Base-by-base conservation (phyloP, 2,329 filamentous ascomycete genomes). In the Cryphonectria naterciae region DNA sequence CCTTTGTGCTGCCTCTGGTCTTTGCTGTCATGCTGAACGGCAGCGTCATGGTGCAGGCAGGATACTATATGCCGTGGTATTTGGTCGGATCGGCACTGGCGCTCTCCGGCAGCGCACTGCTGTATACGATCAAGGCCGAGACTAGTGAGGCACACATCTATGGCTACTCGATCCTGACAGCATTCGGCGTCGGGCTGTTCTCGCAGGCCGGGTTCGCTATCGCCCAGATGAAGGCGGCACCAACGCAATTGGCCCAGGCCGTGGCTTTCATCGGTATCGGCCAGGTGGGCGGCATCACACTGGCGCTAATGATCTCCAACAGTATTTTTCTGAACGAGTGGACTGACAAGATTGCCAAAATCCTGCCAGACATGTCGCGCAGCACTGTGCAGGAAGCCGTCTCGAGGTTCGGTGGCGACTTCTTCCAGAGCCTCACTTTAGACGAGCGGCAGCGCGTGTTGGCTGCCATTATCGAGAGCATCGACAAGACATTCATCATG, bases 231-330 rank as follows among this genome's bases (percentile, higher is more conserved):
- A 78, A 76, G 15, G 80, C 80, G 10, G 64, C 73, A 1, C 74
- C 77, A 8, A 63, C 73, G 1, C 73, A 78, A 11, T 74, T 80
- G 6, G 70, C 78, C 2, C 69, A 75, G 10, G 77, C 78, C 5
- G 77, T 82, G 39, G 78, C 80, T 8, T 81, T 80, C 74, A 80
- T 82, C 65, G 79, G 77, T 25, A 72, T 78, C 13, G 77, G 75
- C 2, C 80, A 82, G 72, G 74, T 81, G 22, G 71, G 73, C 13
- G 79, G 80, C 46, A 76, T 77, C 32, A 78, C 79, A 11, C 74
- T 82, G 60, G 75, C 76, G 1, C 73, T 81, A 11, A 77, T 77
- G 11, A 80, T 82, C 56, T 76, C 79, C 41, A 78, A 78, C 54
- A 73, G 76, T 1, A 75, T 81, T n/a, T 82, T 80, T 74, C 74